Base-by-base conservation (phyloP, 805 yeast species). In the Saturnispora diversa region DNA sequence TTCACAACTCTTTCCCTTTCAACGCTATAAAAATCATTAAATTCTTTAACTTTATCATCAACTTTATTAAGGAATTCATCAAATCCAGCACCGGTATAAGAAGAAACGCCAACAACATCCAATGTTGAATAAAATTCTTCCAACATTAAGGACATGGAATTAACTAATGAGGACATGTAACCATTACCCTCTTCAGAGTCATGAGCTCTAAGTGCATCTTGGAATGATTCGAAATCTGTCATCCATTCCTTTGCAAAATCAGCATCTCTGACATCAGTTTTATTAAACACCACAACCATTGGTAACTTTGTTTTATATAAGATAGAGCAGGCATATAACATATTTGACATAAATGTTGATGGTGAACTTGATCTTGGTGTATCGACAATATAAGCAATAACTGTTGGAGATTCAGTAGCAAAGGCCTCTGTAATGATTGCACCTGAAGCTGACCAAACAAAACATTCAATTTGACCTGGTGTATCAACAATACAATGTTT, bases 391-490 rank as follows among this genome's bases (percentile, higher is more conserved):
- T 92, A 92, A 0, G 97, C 97, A 47, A 92, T 76, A 21, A 92
- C 85, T 0, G 98, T 92, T 13, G 99, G 99, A 59, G 86, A 85
- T 4, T 94, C 77, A 0, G 95, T 82, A 1, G 97, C 98, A 64
- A 92, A 84, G 0, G 97, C 87, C 58, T 92, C 98, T 1, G 97
- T 90, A 44, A 92, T 83, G 47, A 92, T 92, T 17, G 96, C 75
- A 10, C 99, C 99, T 17, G 95, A 84, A 0, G 98, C 98, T 34
- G 94, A 80, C 98, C 99, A 92, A 31, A 92, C 87, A 59, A 92
- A 92, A 65, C 97, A 88, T 62, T 92, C 99, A 47, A 92, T 92
- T 63, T 92, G 99, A 10, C 99, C 99, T 0, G 99, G 99, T 1
- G 99, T 92, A 63, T 92, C 99, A 37, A 90, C 75, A 27, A 92